These are phyloP conservation scores for Coprinopsis strossmayeri DNA, from an alignment of 768 basidiomycete species.

Conservation along the genomic window DNA sequence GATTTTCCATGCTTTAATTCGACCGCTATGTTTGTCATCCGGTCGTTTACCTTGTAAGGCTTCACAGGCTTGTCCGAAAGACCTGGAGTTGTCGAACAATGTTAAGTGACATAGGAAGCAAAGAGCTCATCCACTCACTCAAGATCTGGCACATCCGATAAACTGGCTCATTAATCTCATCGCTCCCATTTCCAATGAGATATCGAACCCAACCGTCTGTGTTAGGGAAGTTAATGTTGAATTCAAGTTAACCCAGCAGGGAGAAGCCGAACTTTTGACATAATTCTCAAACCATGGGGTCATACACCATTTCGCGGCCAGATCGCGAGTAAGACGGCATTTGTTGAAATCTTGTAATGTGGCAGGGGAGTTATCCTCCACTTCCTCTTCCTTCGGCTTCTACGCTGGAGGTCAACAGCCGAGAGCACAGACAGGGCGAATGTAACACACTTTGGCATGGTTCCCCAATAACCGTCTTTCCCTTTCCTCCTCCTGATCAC, in stretches of 20 bases:
- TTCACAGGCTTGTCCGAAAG: constrained; percentile 47
- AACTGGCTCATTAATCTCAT: constrained; percentile 45
- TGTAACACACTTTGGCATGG: constrained; percentile 1
- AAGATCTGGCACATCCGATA: constrained; percentile 82
- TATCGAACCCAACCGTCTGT: constrained; percentile 84
- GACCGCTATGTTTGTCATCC: constrained; percentile 56
- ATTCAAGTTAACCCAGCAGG: constrained; percentile 1
- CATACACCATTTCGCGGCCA: constrained; percentile 63
- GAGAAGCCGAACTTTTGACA: constrained; percentile 50
- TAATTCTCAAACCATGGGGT: constrained; percentile 85
- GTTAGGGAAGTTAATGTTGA: constrained; percentile 8
- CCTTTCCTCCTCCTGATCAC: constrained; percentile 69
- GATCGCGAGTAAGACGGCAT: constrained; percentile 61
- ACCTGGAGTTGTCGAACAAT: constrained; percentile 23
- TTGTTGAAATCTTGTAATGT: constrained; percentile 51
- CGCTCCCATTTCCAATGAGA: constrained; percentile 60
- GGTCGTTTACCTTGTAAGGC: constrained; percentile 68
- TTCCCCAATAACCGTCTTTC: constrained; percentile 37
- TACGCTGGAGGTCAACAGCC: neutral
- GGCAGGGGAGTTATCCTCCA: constrained; percentile 41
- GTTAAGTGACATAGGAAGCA: constrained; percentile 8
- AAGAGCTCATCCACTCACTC: constrained; percentile 41
- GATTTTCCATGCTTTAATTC: constrained; percentile 76
- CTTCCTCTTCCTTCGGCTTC: constrained; percentile 19
- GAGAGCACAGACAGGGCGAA: neutral